Base-by-base conservation (phyloP, 176 grass and related monocot genomes). In the Oryza brachyantha region DNA sequence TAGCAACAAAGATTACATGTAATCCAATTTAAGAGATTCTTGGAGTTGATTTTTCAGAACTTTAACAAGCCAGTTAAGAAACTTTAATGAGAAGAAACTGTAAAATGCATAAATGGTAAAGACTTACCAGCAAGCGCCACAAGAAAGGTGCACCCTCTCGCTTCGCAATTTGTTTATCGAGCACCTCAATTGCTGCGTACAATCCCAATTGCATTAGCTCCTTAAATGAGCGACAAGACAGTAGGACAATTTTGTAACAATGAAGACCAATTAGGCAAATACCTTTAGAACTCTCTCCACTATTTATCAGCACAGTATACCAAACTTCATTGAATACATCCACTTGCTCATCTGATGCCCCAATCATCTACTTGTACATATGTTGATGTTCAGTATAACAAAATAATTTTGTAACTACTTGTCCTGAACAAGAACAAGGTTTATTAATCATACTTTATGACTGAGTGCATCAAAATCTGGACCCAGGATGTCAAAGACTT, bases 271-370 rank as follows among this genome's bases (percentile, higher is more conserved):
- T 54, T 86, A 93, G 32, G 26, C 11, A 34, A 73, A 61, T 86
- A 91, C 88, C 91, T 79, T 52, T 86, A 10, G 91, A 86, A 29
- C 37, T 59, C 64, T 90, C 82, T 80, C 79, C 83, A 66, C 77
- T 31, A 67, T 77, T 81, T 67, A 86, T 73, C 39, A 93, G 43
- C 29, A 83, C 87, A 41, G 55, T 74, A 14, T 86, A 91, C 91
- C 91, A 93, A 80, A 88, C 88, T 84, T 90, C 88, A 84, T 90
- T 93, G 61, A 91, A 93, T 79, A 90, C 88, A 59, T 93, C 91
- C 52, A 93, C 58, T 80, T 93, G 91, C 69, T 93, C 91, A 88
- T 93, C 88, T 12, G 91, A 93, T 78, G 91, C 91, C 43, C 91
- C 91, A 70, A 93, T 93, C 79, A 93, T 93, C 91, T 93, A 50